Percentiles rank a stretch among this genome's conserved stretches.
Evolutionary conservation across 2,329 filamentous ascomycete species (phyloP).

Genomic region (Scortechinia acanthostroma): DNA sequence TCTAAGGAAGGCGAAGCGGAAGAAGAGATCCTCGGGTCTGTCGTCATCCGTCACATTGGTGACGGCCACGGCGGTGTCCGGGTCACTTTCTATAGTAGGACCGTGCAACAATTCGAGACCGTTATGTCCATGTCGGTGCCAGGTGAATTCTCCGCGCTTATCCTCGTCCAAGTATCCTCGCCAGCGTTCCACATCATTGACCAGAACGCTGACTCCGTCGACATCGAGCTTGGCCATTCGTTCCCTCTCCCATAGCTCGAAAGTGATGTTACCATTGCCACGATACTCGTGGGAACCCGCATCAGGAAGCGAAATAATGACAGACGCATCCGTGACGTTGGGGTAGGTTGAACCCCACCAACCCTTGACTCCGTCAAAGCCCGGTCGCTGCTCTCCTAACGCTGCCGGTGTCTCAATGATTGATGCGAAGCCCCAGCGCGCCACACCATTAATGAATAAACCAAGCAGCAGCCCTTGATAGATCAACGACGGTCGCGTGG

Average conservation of each 20-base stretch:
- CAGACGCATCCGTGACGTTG: slow-evolving; percentile 40
- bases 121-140: slow-evolving; percentile 30
- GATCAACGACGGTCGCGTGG: slow-evolving; percentile 46
- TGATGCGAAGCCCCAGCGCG: slow-evolving; percentile 54
- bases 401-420: slow-evolving; percentile 47
- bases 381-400: slow-evolving; percentile 35
- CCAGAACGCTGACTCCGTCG: slow-evolving; percentile 50
- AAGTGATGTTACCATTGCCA: slow-evolving; percentile 34
- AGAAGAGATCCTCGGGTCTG: slow-evolving; percentile 30
- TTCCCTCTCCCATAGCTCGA: slow-evolving; percentile 27
- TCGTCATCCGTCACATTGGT: slow-evolving; percentile 16
- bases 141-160: slow-evolving; percentile 35
- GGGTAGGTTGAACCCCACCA: slow-evolving; percentile 31
- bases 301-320: slow-evolving; percentile 31
- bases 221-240: slow-evolving; percentile 26
- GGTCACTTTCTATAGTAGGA: slow-evolving; percentile 12
- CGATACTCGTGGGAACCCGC: slow-evolving; percentile 18
- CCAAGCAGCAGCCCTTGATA: slow-evolving; percentile 56
- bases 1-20: slow-evolving; percentile 33
- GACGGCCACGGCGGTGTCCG: slow-evolving; percentile 5
- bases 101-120: slow-evolving; percentile 21
- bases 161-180: slow-evolving; percentile 43
- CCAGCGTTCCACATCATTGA: slow-evolving; percentile 59
- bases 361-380: slow-evolving; percentile 29
- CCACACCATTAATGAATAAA: slow-evolving; percentile 55